Conservation (phyloP, 768 basidiomycete species). For the Auriscalpium microsporum region DNA sequence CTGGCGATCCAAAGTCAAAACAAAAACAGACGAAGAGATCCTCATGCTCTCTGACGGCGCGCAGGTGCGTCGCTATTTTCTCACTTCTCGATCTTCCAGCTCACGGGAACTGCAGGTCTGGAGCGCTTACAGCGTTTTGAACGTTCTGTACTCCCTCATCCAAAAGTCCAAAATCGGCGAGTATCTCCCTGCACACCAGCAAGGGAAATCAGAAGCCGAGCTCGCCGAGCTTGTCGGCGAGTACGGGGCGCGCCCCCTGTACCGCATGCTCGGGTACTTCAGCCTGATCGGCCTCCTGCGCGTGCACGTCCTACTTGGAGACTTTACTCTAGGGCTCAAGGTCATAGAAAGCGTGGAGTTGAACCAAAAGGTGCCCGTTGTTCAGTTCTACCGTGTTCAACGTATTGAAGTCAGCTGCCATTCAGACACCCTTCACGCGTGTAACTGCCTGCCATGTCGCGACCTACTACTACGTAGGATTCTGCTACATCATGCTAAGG, state of each 20-base stretch:
- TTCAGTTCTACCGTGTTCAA: not conserved
- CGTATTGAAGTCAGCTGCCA: not conserved
- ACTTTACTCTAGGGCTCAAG: conserved; percentile 90
- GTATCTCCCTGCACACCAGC: conserved; percentile 74
- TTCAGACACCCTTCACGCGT: conserved; percentile 78
- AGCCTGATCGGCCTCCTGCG: conserved; percentile 91
- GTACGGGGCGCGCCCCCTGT: conserved; percentile 83
- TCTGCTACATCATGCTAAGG: conserved; percentile 93
- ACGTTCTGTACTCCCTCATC: conserved; percentile 96
- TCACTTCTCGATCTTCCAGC: not conserved
- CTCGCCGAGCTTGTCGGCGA: conserved; percentile 86
- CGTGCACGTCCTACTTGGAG: conserved; percentile 92
- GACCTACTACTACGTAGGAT: conserved; percentile 91
- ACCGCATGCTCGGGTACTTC: conserved; percentile 95
- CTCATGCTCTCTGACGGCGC: conserved; percentile 70
- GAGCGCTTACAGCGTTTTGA: conserved; percentile 97
- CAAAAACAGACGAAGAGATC: conserved; percentile 87
- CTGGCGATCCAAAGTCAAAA: conserved; percentile 78
- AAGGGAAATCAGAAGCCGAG: conserved; percentile 75
- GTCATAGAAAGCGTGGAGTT: conserved; percentile 93
- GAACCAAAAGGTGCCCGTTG: conserved; percentile 62
- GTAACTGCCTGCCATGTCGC: conserved; percentile 97
- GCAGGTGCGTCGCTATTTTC: conserved; percentile 29
- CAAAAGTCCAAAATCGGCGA: conserved; percentile 97
- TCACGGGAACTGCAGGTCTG: conserved; percentile 53